A percentile compares a stretch with the other conserved stretches of the same genome.
These are phyloP conservation scores for Lepiota brunneoincarnata DNA, from an alignment of 768 basidiomycete genomes.

Conservation along the genomic window DNA sequence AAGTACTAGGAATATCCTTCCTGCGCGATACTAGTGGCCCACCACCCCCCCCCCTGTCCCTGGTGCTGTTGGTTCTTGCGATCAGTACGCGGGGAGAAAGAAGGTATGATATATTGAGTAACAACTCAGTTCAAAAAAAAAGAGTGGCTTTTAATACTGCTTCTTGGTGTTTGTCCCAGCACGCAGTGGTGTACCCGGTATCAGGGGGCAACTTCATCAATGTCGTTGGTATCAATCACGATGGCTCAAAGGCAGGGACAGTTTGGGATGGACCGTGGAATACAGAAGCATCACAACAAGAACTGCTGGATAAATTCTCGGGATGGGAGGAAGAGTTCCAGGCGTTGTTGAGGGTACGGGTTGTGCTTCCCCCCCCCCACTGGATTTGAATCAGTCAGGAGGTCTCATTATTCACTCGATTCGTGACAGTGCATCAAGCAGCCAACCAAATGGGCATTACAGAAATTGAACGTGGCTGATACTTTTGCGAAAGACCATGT, in stretches of 20 bases:
- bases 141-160: not conserved
- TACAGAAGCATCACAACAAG: constrained; percentile 25
- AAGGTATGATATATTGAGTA: constrained; percentile 19
- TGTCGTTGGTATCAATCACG: constrained; percentile 37
- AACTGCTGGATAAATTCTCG: constrained; percentile 33
- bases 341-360: constrained; percentile 38
- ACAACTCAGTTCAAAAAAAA: no score
- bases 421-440: constrained; percentile 29
- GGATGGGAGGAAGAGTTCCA: constrained; percentile 48
- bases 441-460: constrained; percentile 42
- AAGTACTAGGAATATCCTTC: not conserved
- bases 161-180: constrained; percentile 26
- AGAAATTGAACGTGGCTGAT: constrained; percentile 36
- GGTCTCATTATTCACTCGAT: no score
- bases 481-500: constrained; percentile 36
- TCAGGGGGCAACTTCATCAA: constrained; percentile 48
- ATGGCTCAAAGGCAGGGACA: constrained; percentile 30
- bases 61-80: not conserved
- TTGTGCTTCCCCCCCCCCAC: not conserved
- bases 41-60: not conserved
- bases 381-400: no score
- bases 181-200: constrained; percentile 49
- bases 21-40: not conserved
- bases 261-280: constrained; percentile 22
- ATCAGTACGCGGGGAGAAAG: constrained; percentile 29